Evolutionary conservation across 2,329 filamentous ascomycete species (phyloP).

Genomic region (Cryphonectria nitschkei): DNA sequence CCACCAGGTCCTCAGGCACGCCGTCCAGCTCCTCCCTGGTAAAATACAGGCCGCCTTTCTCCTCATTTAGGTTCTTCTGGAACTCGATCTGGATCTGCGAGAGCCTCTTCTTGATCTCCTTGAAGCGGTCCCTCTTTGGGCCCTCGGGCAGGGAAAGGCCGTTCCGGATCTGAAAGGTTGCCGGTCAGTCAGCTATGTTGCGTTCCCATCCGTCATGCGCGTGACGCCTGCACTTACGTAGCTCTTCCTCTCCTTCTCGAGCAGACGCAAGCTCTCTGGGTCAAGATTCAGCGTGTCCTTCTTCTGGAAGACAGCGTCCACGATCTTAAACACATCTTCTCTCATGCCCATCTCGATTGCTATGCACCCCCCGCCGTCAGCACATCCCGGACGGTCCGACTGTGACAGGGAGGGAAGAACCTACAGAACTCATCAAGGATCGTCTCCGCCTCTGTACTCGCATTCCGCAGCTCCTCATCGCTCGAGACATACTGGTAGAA

Average conservation of each 20-base stretch:
- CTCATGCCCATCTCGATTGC: constrained; percentile 77
- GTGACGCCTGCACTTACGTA: constrained; percentile 45
- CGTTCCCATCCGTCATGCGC: no score
- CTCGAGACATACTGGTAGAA: constrained; percentile 82
- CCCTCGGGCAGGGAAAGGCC: constrained; percentile 74
- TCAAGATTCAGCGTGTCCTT: constrained; percentile 63
- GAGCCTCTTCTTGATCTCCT: constrained; percentile 82
- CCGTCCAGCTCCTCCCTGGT: constrained; percentile 73
- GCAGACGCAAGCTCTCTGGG: constrained; percentile 69
- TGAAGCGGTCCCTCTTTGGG: constrained; percentile 75
- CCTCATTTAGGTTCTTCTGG: constrained; percentile 81
- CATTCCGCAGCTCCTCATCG: constrained; percentile 70
- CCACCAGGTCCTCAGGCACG: constrained; percentile 71
- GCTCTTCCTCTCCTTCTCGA: constrained; percentile 77
- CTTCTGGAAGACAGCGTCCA: constrained; percentile 61
- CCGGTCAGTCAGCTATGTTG: neutral
- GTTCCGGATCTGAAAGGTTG: constrained; percentile 60
- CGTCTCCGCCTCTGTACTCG: constrained; percentile 76
- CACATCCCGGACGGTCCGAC: neutral
- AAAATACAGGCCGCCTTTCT: constrained; percentile 81
- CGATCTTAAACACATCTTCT: constrained; percentile 75
- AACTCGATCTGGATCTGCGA: constrained; percentile 75
- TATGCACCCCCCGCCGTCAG: neutral
- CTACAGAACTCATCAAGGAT: constrained; percentile 71
- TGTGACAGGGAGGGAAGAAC: neutral